phyloP scores from a whole-genome alignment of 2,329 filamentous ascomycete genomes.

The Neoscytalidium dimidiatum region DNA sequence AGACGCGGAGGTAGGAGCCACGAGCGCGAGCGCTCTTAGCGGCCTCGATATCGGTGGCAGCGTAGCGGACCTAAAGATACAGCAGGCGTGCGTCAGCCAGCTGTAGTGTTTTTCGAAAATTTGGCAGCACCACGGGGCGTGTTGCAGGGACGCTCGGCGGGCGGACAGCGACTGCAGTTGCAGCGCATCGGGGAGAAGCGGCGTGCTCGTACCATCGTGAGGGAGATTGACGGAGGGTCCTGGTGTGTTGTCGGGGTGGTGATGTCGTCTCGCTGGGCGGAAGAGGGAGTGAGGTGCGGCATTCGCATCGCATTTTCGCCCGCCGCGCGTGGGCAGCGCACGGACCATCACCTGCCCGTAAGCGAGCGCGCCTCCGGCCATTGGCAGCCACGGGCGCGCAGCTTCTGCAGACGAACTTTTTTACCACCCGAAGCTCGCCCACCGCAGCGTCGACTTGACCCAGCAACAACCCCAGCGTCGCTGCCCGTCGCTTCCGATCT shows the following conservation, averaged over 20 bases:
- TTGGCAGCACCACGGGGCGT: conserved; percentile 4
- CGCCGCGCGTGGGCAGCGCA: conserved; percentile 14
- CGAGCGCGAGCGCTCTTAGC: conserved; percentile 96
- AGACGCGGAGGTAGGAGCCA: conserved; percentile 98
- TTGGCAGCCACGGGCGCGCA: conserved; percentile 15
- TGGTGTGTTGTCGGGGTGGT: conserved; percentile 30
- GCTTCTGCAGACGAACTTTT: conserved; percentile 19
- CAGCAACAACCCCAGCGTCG: conserved; percentile 7
- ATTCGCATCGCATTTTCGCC: conserved; percentile 21
- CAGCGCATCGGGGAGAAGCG: conserved; percentile 9
- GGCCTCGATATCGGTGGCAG: conserved; percentile 81
- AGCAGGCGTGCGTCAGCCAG: conserved; percentile 14
- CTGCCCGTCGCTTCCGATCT: background rate
- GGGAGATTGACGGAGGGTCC: conserved; percentile 38
- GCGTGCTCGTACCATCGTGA: conserved; percentile 43
- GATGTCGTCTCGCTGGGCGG: conserved; percentile 23
- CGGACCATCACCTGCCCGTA: conserved; percentile 12
- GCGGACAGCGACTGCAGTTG: conserved; percentile 3
- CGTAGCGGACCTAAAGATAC: conserved; percentile 81
- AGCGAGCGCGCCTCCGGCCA: conserved; percentile 13
- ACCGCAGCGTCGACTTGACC: conserved; percentile 10
- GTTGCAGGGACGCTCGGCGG: conserved; percentile 2
- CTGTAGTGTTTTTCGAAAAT: background rate
- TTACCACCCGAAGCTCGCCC: conserved; percentile 14
- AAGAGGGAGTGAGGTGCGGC: conserved; percentile 27